Evolutionary conservation across 805 yeast genomes (phyloP).

Genomic region (Tetrapisispora pingtungensis): DNA sequence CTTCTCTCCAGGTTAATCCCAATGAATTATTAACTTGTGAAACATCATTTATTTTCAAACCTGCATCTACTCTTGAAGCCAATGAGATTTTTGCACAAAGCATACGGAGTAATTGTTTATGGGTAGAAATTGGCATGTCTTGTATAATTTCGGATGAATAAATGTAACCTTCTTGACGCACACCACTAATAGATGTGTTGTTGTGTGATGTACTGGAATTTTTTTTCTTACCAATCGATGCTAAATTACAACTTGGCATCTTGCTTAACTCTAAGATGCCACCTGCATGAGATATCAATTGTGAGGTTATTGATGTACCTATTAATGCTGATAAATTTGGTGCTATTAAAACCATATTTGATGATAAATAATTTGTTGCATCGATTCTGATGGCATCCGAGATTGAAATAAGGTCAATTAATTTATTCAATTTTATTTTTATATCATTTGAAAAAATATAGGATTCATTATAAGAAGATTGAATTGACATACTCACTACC

Average conservation of each 20-base stretch:
- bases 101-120: slow-evolving; percentile 66
- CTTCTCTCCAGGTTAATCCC: slow-evolving; percentile 52
- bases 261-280: slow-evolving; percentile 55
- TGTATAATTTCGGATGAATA: slow-evolving; percentile 52
- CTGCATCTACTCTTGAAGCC: slow-evolving; percentile 73
- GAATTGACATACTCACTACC: slow-evolving; percentile 66
- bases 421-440: slow-evolving; percentile 31
- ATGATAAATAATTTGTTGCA: slow-evolving; percentile 46
- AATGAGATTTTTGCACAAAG: slow-evolving; percentile 69
- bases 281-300: slow-evolving; percentile 57
- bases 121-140: slow-evolving; percentile 44
- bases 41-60: slow-evolving; percentile 22
- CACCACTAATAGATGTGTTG: slow-evolving; percentile 32
- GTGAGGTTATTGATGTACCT: slow-evolving; percentile 65
- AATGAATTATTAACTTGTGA: slow-evolving; percentile 36
- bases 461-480: slow-evolving; percentile 33
- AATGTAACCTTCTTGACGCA: slow-evolving; percentile 60
- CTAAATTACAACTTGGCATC: slow-evolving; percentile 76
- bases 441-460: slow-evolving; percentile 26
- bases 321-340: slow-evolving; percentile 72
- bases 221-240: slow-evolving; percentile 55
- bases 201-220: slow-evolving; percentile 25
- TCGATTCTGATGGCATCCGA: slow-evolving; percentile 35
- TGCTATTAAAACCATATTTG: slow-evolving; percentile 49
- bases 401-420: slow-evolving; percentile 34